A percentile compares a stretch with the other conserved stretches of the same genome.
Evolutionary conservation across 2,329 filamentous ascomycete species (phyloP).

Genomic region (Didymella arachidicola): DNA sequence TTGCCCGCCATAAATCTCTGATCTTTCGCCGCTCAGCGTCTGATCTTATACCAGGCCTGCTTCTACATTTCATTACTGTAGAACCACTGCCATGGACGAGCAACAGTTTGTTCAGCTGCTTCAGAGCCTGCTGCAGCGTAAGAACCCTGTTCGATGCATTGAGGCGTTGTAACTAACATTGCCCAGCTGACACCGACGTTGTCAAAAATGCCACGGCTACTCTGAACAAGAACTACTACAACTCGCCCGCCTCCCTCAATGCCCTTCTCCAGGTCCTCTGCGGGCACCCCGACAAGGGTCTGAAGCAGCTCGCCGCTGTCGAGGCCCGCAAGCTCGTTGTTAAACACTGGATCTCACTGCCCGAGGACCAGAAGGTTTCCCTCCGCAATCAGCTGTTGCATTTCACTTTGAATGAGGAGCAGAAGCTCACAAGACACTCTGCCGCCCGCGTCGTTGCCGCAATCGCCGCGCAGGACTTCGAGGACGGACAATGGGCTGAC

Average conservation of each 20-base stretch:
- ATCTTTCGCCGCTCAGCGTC: slow-evolving; percentile 32
- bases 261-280: slow-evolving; percentile 88
- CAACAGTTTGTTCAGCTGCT: slow-evolving; percentile 86
- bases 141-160: slow-evolving; percentile 51
- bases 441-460: slow-evolving; percentile 86
- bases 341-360: slow-evolving; percentile 84
- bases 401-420: slow-evolving; percentile 80
- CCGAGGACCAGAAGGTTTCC: slow-evolving; percentile 77
- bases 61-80: slow-evolving; percentile 33
- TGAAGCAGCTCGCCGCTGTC: slow-evolving; percentile 90
- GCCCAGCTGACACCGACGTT: slow-evolving; percentile 72
- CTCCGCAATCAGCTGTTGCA: slow-evolving; percentile 85
- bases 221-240: slow-evolving; percentile 93
- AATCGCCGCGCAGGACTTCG: slow-evolving; percentile 85
- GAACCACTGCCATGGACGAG: slow-evolving; percentile 69
- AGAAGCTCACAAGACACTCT: slow-evolving; percentile 80
- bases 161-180: slow-evolving; percentile 44
- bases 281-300: slow-evolving; percentile 72
- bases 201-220: slow-evolving; percentile 90
- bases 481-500: slow-evolving; percentile 84
- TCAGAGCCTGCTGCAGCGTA: slow-evolving; percentile 86
- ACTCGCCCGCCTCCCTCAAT: slow-evolving; percentile 80
- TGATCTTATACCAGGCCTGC: slow-evolving; percentile 32
- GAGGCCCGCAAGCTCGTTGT: slow-evolving; percentile 82
- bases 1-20: slow-evolving; percentile 30